A percentile compares a stretch with the other conserved stretches of the same genome.
Evolutionary conservation across 148 eudicot genomes (phyloP).

Genomic region (Polygonum aviculare): DNA sequence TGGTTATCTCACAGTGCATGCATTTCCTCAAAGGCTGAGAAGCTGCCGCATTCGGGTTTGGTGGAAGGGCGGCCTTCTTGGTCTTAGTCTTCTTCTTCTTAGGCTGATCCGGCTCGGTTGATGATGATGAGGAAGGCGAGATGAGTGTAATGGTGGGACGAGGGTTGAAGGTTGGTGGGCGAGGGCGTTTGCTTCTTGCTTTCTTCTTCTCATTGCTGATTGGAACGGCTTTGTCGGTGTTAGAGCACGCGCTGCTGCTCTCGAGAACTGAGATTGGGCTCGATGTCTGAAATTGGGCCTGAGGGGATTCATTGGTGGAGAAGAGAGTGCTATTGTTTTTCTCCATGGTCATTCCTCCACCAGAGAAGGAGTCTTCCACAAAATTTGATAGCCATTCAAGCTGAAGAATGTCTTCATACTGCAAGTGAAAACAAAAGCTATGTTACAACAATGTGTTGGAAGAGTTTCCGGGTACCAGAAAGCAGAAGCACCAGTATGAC

Average conservation of each 20-base stretch:
- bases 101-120: constrained; percentile 20
- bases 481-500: not conserved
- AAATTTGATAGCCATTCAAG: constrained; percentile 91
- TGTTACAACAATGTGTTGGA: too few relatives aligned
- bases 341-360: constrained; percentile 49
- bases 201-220: constrained; percentile 51
- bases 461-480: not conserved
- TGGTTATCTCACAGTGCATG: constrained; percentile 86
- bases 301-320: constrained; percentile 13
- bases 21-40: constrained; percentile 51
- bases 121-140: constrained; percentile 30
- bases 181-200: constrained; percentile 85
- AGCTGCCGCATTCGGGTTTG: not conserved
- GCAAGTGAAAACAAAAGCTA: constrained; percentile 13
- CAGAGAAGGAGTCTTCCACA: constrained; percentile 81
- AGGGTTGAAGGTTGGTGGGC: constrained; percentile 62
- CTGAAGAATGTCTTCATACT: constrained; percentile 87
- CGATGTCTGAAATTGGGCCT: constrained; percentile 56
- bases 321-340: constrained; percentile 23
- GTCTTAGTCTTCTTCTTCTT: constrained; percentile 49
- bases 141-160: constrained; percentile 32
- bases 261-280: constrained; percentile 77
- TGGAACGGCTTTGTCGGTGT: constrained; percentile 26
- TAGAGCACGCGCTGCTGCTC: constrained; percentile 54
- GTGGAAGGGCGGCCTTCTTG: constrained; percentile 33